These are phyloP conservation scores for Komagataella populi DNA, from an alignment of 805 yeast genomes.

Conservation along the genomic window DNA sequence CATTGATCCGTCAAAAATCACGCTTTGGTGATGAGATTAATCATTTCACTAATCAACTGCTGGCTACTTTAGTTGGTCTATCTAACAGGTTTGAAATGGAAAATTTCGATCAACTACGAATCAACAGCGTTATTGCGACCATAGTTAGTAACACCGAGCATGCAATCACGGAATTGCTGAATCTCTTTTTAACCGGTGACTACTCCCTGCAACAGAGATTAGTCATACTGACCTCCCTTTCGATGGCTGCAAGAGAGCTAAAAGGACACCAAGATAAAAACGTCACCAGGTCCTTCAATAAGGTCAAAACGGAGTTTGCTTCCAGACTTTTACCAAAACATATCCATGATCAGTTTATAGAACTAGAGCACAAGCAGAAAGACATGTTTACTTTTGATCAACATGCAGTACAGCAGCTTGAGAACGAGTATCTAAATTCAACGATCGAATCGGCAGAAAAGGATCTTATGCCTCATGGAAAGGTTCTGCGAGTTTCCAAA, in stretches of 20 bases:
- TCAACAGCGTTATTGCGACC: constrained; percentile 54
- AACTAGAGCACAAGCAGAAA: constrained; percentile 7
- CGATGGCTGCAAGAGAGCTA: constrained; percentile 62
- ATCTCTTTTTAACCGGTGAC: constrained; percentile 53
- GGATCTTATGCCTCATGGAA: background rate
- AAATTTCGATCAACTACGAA: constrained; percentile 48
- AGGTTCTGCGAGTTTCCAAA: background rate
- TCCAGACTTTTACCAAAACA: constrained; percentile 30
- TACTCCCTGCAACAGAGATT: constrained; percentile 71
- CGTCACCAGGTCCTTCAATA: constrained; percentile 8
- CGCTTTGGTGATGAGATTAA: constrained; percentile 45
- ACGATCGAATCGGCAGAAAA: background rate
- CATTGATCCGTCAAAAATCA: constrained; percentile 53
- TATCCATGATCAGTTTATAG: constrained; percentile 28
- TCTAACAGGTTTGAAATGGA: constrained; percentile 41
- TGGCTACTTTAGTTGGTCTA: constrained; percentile 36
- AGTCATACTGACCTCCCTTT: constrained; percentile 50
- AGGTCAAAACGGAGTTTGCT: constrained; percentile 13
- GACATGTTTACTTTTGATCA: constrained; percentile 1
- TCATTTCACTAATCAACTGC: constrained; percentile 40
- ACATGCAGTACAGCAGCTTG: background rate
- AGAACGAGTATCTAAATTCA: background rate
- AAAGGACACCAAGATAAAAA: constrained; percentile 45
- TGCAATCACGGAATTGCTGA: constrained; percentile 29
- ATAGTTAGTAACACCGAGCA: constrained; percentile 30